A percentile compares a stretch with the other conserved stretches of the same genome.
Evolutionary conservation across 306 rosid species (phyloP).

Genomic region (Coriaria nepalensis): DNA sequence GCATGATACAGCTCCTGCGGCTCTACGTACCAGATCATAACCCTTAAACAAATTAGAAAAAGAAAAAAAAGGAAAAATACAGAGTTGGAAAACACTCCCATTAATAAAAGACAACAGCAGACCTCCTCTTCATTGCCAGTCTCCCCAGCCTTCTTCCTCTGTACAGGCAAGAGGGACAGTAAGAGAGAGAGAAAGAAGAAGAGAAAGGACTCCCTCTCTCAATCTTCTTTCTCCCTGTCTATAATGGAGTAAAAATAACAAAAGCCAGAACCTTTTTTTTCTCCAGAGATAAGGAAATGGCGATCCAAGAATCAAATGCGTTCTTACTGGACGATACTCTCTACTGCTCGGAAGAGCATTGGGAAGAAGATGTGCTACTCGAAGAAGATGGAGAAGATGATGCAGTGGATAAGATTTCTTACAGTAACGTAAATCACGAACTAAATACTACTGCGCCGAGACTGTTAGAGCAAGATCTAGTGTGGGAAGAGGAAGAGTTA

Average conservation of each 20-base stretch:
- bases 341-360: slow-evolving; percentile 59
- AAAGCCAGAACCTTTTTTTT: slow-evolving; percentile 24
- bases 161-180: not conserved
- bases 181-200: slow-evolving; percentile 4
- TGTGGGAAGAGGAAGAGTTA: slow-evolving; percentile 69
- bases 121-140: not conserved
- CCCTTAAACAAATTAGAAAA: not conserved
- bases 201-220: slow-evolving; percentile 3
- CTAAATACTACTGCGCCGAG: slow-evolving; percentile 8
- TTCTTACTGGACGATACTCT: slow-evolving; percentile 39
- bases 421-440: slow-evolving; percentile 3
- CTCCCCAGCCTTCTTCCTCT: not conserved
- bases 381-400: slow-evolving; percentile 20
- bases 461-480: slow-evolving; percentile 44
- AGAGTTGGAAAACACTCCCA: slow-evolving; percentile 1
- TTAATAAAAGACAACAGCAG: not conserved
- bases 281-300: slow-evolving; percentile 26
- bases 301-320: slow-evolving; percentile 16
- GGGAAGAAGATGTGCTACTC: slow-evolving; percentile 23
- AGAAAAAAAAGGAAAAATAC: not conserved
- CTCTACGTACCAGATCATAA: slow-evolving; percentile 6
- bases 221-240: slow-evolving; percentile 2
- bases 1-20: slow-evolving; percentile 32
- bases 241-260: slow-evolving; percentile 18
- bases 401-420: slow-evolving; percentile 14